These are phyloP conservation scores for Mortierella polycephala DNA, from an alignment of 371 early-diverging fungal species.

Conservation along the genomic window DNA sequence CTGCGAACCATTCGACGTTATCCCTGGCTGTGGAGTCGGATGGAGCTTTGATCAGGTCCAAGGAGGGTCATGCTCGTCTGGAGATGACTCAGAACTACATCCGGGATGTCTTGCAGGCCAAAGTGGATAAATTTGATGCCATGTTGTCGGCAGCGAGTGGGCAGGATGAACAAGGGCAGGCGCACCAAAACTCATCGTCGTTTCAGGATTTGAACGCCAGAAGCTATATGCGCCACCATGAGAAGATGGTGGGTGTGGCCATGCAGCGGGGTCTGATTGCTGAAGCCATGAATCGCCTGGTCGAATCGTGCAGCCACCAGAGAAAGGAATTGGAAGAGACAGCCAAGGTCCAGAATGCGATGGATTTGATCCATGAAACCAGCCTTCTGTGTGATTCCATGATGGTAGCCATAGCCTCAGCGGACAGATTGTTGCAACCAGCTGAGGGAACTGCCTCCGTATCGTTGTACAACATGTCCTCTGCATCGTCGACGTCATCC, in stretches of 20 bases:
- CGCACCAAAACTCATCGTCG: not conserved
- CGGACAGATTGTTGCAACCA: conserved; percentile 25
- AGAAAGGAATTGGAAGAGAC: conserved; percentile 42
- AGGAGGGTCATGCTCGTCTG: conserved; percentile 31
- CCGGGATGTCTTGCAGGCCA: conserved; percentile 35
- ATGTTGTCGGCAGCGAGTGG: conserved; percentile 28
- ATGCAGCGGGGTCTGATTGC: conserved; percentile 49
- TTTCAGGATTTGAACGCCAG: conserved; percentile 10
- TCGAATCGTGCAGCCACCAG: conserved; percentile 38
- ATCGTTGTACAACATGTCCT: conserved; percentile 29
- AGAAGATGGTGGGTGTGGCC: conserved; percentile 48
- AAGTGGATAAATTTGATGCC: conserved; percentile 36
- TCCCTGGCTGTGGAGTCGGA: conserved; percentile 40
- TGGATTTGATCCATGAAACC: conserved; percentile 38
- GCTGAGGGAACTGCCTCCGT: not conserved
- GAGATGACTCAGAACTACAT: conserved; percentile 35
- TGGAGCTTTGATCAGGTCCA: conserved; percentile 40
- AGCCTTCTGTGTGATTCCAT: conserved; percentile 28
- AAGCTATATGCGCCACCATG: conserved; percentile 31
- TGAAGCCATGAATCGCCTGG: conserved; percentile 45
- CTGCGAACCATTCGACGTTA: conserved; percentile 26
- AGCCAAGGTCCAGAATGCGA: conserved; percentile 33
- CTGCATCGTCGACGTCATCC: conserved; percentile 32
- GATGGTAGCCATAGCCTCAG: conserved; percentile 16
- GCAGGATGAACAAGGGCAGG: conserved; percentile 30